Evolutionary conservation across 176 grass and related monocot species (phyloP).

Genomic region (Elaeis guineensis): DNA sequence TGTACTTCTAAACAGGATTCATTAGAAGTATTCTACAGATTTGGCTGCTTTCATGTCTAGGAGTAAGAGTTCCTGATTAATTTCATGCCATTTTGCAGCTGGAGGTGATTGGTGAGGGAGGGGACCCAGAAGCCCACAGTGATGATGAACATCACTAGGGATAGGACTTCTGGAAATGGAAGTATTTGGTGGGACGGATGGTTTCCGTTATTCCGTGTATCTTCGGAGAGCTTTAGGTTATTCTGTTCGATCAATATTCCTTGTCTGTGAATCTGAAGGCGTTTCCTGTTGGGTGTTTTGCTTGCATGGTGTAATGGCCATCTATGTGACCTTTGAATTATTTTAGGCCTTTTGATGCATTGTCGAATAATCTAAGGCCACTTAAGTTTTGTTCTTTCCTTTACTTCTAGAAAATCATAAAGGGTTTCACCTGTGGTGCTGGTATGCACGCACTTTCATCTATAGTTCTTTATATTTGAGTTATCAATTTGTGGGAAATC

Average conservation of each 20-base stretch:
- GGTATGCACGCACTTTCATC: too few relatives aligned
- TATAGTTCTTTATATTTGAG: too few relatives aligned
- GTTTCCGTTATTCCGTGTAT: conserved; percentile 28
- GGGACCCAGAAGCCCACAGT: conserved; percentile 58
- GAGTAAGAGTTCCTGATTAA: too few relatives aligned
- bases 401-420: not conserved
- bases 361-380: conserved; percentile 50
- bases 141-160: conserved; percentile 58
- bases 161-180: conserved; percentile 32
- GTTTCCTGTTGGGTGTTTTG: conserved; percentile 41
- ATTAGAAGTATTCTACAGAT: too few relatives aligned
- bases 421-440: too few relatives aligned
- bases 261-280: conserved; percentile 50
- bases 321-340: conserved; percentile 29
- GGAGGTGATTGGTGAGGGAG: conserved; percentile 87
- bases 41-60: too few relatives aligned
- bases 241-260: conserved; percentile 30
- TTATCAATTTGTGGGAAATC: too few relatives aligned
- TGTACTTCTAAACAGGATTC: too few relatives aligned
- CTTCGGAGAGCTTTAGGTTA: conserved; percentile 27
- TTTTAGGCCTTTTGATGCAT: conserved; percentile 25
- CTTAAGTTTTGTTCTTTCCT: conserved; percentile 18
- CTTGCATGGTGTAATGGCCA: conserved; percentile 12
- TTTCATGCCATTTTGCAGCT: conserved; percentile 41
- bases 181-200: conserved; percentile 29